Evolutionary conservation across 148 eudicot species (phyloP).

Genomic region (Suaeda aralocaspica): DNA sequence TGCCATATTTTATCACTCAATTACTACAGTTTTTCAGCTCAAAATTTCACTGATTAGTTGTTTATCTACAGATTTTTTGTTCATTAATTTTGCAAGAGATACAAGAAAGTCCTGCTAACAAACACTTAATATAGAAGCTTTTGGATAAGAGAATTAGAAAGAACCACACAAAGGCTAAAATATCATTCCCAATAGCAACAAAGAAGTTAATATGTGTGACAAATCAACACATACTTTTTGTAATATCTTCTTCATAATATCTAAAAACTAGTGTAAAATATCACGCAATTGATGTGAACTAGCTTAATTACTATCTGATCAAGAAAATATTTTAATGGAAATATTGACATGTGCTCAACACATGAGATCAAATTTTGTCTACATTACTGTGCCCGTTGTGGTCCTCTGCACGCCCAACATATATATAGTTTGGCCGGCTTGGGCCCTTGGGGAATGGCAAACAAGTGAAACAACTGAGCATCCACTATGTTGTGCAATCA

Average conservation of each 20-base stretch:
- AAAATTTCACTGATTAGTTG: constrained; percentile 1
- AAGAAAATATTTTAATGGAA: too few species aligned
- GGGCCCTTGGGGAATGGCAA: too few species aligned
- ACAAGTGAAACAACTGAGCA: too few species aligned
- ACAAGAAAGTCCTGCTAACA: background rate
- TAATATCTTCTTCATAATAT: background rate
- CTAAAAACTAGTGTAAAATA: background rate
- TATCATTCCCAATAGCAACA: constrained; percentile 4
- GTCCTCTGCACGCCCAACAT: too few species aligned
- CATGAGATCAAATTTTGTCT: too few species aligned
- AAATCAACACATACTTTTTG: too few species aligned
- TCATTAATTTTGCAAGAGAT: background rate
- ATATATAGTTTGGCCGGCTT: too few species aligned
- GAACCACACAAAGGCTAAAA: constrained; percentile 28
- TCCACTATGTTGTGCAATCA: too few species aligned
- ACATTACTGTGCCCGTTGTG: too few species aligned
- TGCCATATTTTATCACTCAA: constrained; percentile 15
- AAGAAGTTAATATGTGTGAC: background rate
- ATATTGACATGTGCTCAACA: too few species aligned
- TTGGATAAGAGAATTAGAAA: constrained; percentile 26
- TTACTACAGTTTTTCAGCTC: constrained; percentile 6
- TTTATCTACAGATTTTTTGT: background rate
- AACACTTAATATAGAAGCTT: background rate
- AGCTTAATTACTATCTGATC: too few species aligned
- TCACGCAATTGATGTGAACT: background rate